Base-by-base conservation (phyloP, 305 asterid species). In the Withania somnifera region DNA sequence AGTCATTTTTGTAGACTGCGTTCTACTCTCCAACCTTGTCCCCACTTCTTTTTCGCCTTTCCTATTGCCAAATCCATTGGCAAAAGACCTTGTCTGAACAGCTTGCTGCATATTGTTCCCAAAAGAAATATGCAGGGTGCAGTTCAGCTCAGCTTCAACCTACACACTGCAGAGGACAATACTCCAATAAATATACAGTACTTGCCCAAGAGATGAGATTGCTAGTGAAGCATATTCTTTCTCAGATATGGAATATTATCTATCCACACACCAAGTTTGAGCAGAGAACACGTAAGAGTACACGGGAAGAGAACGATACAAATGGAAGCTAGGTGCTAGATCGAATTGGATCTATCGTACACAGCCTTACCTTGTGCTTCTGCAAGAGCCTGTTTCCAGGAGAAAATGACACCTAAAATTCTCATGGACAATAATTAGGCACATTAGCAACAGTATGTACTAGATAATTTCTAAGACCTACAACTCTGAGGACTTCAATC, bases 51-150 rank as follows among this genome's bases (percentile, higher is more conserved):
- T 91, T 85, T 94, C 99, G 86, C 42, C 87, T 89, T 90, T 90
- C 82, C 91, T 94, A 78, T 89, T 90, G 81, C 95, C 95, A 88
- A 90, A 92, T 87, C 97, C 99, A 86, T 95, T 93, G 75, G 92
- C 87, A 81, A 94, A 84, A 85, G 97, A 86, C 81, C 90, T 90
- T 78, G 91, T 87, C 85, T 89, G 99, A 83, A 84, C 91, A 84
- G 84, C 90, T 87, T 86, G 98, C 88, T 91, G 97, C 93, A 88
- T 86, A 87, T 88, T 91, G 91, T 89, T 91, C 90, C 87, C 78
- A 68, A 68, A 83, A 80, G 90, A 76, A 57, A 78, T 82, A 60
- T 73, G 83, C 77, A 82, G 84, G 75, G 56, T 75, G 24, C 79
- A 38, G 54, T 84, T 66, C 61, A 69, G 60, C 64, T 83, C 83